These are phyloP conservation scores for Ottelia alismoides DNA, from an alignment of 106 monocot species.

Conservation along the genomic window DNA sequence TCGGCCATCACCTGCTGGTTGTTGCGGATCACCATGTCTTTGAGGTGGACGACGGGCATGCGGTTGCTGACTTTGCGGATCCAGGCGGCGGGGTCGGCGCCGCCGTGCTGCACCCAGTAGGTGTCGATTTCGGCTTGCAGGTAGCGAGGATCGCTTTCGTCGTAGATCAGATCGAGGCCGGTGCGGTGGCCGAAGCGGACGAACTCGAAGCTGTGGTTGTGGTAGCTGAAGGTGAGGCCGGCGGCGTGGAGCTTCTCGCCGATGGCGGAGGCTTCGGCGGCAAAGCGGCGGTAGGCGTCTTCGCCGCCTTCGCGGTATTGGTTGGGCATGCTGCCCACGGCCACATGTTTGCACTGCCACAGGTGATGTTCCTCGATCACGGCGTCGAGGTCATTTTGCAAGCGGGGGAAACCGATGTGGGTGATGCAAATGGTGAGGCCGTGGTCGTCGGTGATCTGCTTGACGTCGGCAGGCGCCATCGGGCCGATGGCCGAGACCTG, in stretches of 20 bases:
- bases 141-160: neutral
- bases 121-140: neutral
- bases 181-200: neutral
- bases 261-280: neutral
- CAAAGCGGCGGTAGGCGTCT: neutral
- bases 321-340: neutral
- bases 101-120: neutral
- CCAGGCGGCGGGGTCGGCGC: neutral
- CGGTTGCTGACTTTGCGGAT: neutral
- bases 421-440: neutral
- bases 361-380: neutral
- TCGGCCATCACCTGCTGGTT: neutral
- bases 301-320: neutral
- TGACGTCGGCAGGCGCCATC: neutral
- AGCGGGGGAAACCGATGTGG: neutral
- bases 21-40: neutral
- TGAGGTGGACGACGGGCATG: neutral
- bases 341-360: neutral
- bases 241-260: neutral
- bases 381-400: neutral
- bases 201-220: neutral
- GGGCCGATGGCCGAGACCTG: neutral
- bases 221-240: neutral
- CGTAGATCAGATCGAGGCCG: neutral
- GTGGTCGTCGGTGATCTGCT: neutral